Percentiles rank a stretch among this genome's conserved stretches.
Conservation (phyloP, 441 rosid species). For the Populus trichocarpa region DNA sequence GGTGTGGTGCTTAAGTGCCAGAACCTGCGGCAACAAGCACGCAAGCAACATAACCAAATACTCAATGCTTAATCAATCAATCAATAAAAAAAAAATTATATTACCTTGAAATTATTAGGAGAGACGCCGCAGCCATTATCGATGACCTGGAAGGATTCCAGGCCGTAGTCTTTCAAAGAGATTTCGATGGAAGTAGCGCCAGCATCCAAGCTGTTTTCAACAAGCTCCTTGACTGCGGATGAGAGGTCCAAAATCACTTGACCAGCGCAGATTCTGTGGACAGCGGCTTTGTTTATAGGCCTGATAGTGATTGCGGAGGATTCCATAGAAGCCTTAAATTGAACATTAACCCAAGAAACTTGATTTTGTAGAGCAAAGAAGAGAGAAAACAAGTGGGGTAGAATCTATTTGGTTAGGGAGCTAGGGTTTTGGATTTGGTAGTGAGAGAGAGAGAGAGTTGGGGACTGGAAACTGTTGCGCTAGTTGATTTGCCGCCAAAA, state of each 20-base stretch:
- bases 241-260: conserved; percentile 94
- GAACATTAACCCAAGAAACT: background rate
- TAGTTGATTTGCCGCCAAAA: background rate
- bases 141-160: conserved; percentile 83
- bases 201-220: conserved; percentile 96
- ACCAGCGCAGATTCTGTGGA: conserved; percentile 84
- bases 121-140: conserved; percentile 96
- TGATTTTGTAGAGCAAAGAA: background rate
- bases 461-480: background rate
- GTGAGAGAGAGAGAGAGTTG: background rate
- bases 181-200: conserved; percentile 86
- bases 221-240: conserved; percentile 92
- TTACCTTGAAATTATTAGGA: conserved; percentile 77
- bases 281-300: conserved; percentile 73
- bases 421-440: background rate
- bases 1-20: conserved; percentile 91
- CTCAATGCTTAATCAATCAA: background rate
- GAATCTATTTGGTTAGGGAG: background rate
- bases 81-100: background rate
- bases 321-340: conserved; percentile 32
- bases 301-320: conserved; percentile 43
- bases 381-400: background rate
- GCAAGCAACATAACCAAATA: background rate
- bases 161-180: conserved; percentile 74
- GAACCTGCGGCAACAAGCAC: conserved; percentile 44